Percentiles rank a stretch among this genome's conserved stretches.
Evolutionary conservation across 2,329 filamentous ascomycete species (phyloP).

Genomic region (Fusarium sp.): DNA sequence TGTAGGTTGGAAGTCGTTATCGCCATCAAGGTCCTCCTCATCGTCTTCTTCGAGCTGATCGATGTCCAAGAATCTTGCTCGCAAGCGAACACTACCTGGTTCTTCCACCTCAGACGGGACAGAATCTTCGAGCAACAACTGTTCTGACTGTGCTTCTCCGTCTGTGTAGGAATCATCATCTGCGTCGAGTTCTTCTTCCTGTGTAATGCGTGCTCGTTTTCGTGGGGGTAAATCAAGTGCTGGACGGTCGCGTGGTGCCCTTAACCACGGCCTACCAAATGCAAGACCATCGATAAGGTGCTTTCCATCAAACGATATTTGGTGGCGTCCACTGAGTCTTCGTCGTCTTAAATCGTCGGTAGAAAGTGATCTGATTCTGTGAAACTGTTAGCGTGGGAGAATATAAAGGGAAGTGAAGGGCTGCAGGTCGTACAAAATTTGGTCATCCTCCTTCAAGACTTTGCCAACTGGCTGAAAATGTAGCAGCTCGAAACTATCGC

Average conservation of each 20-base stretch:
- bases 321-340: conserved; percentile 79
- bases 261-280: conserved; percentile 80
- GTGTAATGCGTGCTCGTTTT: conserved; percentile 70
- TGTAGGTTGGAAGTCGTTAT: conserved; percentile 46
- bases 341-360: conserved; percentile 79
- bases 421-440: conserved; percentile 73
- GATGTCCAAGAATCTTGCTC: conserved; percentile 36
- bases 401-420: accelerated
- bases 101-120: conserved; percentile 16
- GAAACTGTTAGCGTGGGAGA: conserved; percentile 13
- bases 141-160: conserved; percentile 42
- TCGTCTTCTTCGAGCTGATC: conserved; percentile 24
- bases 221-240: conserved; percentile 77
- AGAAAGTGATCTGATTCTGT: conserved; percentile 81
- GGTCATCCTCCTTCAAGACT: conserved; percentile 83
- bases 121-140: conserved; percentile 50
- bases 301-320: conserved; percentile 81
- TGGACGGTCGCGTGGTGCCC: conserved; percentile 69
- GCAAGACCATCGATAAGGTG: conserved; percentile 88
- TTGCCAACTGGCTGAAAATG: conserved; percentile 81
- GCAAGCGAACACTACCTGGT: conserved; percentile 33
- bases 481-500: conserved; percentile 82
- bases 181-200: conserved; percentile 55
- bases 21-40: conserved; percentile 24
- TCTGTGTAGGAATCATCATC: conserved; percentile 50